phyloP scores from a whole-genome alignment of 179 eudicot genomes.

The Silene noctiflora region DNA sequence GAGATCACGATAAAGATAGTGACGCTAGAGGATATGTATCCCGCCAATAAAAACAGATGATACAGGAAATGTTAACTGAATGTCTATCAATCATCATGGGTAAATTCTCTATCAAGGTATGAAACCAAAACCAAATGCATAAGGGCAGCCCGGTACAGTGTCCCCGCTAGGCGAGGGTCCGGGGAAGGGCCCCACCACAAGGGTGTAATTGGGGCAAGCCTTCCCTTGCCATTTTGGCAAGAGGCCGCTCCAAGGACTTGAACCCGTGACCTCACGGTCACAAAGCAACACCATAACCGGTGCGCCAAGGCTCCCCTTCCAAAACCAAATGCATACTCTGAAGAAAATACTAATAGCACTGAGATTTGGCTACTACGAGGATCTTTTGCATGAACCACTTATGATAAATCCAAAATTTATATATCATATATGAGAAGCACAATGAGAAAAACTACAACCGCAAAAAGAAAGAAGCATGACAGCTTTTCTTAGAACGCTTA shows the following conservation, averaged over 20 bases:
- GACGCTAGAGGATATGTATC: neutral
- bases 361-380: neutral
- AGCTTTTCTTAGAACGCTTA: neutral
- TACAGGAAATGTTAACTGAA: neutral
- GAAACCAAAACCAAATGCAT: neutral
- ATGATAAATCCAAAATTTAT: neutral
- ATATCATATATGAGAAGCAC: neutral
- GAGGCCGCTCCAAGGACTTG: too few species aligned
- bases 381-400: constrained; percentile 3
- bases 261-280: too few species aligned
- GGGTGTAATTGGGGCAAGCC: too few species aligned
- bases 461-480: neutral
- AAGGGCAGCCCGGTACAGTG: too few species aligned
- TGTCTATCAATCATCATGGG: neutral
- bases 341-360: neutral
- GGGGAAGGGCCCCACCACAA: too few species aligned
- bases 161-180: too few species aligned
- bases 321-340: neutral
- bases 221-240: too few species aligned
- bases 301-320: too few species aligned
- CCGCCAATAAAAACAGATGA: neutral
- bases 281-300: too few species aligned
- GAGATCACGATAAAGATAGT: neutral
- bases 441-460: neutral
- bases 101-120: neutral